Percentiles rank a stretch among this genome's conserved stretches.
Evolutionary conservation across 192 early-diverging fungal species (phyloP).

Genomic region (Tieghemiomyces parasiticus): DNA sequence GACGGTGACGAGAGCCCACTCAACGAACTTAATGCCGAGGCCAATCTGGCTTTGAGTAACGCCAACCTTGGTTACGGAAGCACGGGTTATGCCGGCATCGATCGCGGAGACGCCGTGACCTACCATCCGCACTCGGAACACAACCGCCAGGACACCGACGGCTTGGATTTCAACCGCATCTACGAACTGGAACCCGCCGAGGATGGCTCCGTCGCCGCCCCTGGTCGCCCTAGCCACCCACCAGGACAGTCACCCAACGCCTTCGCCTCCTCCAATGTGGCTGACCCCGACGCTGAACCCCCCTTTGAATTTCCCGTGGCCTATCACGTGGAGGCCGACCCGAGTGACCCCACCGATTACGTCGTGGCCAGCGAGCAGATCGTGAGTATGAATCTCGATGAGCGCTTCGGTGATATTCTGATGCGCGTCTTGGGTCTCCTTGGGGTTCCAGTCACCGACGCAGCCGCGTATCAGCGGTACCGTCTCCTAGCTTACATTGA

Average conservation of each 20-base stretch:
- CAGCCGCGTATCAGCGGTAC: background rate
- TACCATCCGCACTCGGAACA: background rate
- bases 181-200: slow-evolving; percentile 2
- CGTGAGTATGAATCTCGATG: background rate
- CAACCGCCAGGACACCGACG: background rate
- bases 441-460: background rate
- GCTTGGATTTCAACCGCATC: background rate
- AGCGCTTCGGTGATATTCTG: slow-evolving; percentile 1
- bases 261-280: background rate
- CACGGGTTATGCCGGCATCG: background rate
- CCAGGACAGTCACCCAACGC: background rate
- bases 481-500: slow-evolving; percentile 9
- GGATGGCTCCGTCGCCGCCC: background rate
- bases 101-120: background rate
- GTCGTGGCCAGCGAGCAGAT: background rate
- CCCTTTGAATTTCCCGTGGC: slow-evolving; percentile 7
- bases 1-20: slow-evolving; percentile 2
- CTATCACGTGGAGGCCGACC: background rate
- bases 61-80: background rate
- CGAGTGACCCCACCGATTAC: background rate
- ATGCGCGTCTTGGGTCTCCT: background rate
- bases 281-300: background rate
- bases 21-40: slow-evolving; percentile 9
- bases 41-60: slow-evolving; percentile 4
- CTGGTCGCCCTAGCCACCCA: too few species aligned